Base-by-base conservation (phyloP, 2,329 filamentous ascomycete species). In the Arthrobotrys sphaeroides region DNA sequence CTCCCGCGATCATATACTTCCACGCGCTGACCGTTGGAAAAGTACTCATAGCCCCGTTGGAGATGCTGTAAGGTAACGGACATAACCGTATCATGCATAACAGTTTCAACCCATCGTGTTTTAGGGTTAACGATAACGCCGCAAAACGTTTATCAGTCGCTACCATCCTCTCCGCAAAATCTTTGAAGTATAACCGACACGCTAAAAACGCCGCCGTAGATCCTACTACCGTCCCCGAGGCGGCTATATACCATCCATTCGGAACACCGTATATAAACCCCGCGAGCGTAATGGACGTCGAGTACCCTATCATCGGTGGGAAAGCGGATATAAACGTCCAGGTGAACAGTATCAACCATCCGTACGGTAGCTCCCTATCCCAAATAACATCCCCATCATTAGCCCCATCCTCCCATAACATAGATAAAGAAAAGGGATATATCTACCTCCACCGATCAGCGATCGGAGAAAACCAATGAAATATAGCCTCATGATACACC, bases 11-110 rank as follows among this genome's bases (percentile, higher is more conserved):
- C 31, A 90, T 90, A 83, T 96, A 98, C 51, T 88, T 88, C 74
- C 87, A 82, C 42, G 91, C 91, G 22, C 90, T 87, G 33, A 99
- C 92, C 31, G 91, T 96, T 1, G 94, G 94, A 77, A 99, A 94
- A 0, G 95, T 98, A 28, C 93, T 93, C 66, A 99, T 88, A 75
- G 96, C 96, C 59, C 93, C 95, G 81, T 99, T 99, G 81, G 91
- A 94, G 78, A 98, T 85, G 61, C 91, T 95, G 82, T 96, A 99
- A 12, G 95, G 95, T 74, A 99, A 82, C 1, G 95, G 95, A 80
- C 94, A 98, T 78, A 98, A 87, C 28, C 95, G 88, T 79, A 99
- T 95, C 87, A 95, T 96, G 77, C 92, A 90, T 49, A 99, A 86
- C 64, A 98, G 89, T 80, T 93, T 91, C 60, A 99, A 83, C 0